Conservation (phyloP, 78 protist species). For the Acrasis kona region DNA sequence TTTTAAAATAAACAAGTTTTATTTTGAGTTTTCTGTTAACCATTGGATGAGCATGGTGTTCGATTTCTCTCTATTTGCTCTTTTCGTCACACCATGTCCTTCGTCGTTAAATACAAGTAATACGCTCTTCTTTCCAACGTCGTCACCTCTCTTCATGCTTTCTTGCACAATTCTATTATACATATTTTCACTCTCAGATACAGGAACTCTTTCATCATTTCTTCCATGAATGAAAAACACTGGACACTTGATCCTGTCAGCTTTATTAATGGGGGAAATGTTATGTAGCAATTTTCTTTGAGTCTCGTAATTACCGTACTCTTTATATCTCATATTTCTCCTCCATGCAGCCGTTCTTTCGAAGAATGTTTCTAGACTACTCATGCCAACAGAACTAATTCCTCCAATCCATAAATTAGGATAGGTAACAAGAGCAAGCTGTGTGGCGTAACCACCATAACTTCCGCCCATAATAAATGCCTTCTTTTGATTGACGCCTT, state of each 20-base stretch:
- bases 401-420: no score
- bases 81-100: no score
- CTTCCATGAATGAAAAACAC: neutral
- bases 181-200: neutral
- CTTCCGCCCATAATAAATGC: neutral
- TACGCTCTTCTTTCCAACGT: no score
- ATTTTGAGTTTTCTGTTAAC: no score
- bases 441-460: neutral
- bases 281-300: no score
- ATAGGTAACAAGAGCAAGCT: no score
- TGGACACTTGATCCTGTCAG: neutral
- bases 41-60: no score
- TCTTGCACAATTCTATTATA: neutral
- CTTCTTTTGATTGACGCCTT: neutral
- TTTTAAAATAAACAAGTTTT: no score
- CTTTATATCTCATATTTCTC: neutral
- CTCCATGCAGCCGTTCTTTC: neutral
- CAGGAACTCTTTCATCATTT: neutral
- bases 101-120: no score
- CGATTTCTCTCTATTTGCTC: no score
- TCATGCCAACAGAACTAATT: neutral
- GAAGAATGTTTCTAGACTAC: neutral
- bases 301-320: neutral
- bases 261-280: neutral
- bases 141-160: no score